Evolutionary conservation across 805 yeast genomes (phyloP), one percentile per base, ranked within the genome.

Genomic region (Candida qinlingensis): DNA sequence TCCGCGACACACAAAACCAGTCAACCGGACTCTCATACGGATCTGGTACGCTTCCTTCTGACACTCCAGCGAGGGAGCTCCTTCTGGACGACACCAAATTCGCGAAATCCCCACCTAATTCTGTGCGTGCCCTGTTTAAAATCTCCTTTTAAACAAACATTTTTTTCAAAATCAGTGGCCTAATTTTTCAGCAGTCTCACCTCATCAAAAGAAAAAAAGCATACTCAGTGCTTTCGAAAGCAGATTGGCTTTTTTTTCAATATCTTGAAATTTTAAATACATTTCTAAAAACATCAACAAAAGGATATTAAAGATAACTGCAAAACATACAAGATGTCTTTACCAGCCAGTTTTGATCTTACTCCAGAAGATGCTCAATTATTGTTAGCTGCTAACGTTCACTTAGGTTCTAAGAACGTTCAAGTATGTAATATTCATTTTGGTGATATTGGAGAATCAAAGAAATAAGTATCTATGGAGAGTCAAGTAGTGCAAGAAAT

Each of bases 321-420:
- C 49, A 49, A 44, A 53, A 54, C 46, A 47, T 36, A 54, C 62
- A 67, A 70, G 64, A 85, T 85, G 90, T 83, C 90, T 70, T 79
- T 83, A 76, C 91, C 92, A 74, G 88, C 87, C 77, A 79, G 88
- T 70, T 83, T 85, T 77, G 88, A 84, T 75, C 85, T 87, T 77
- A 89, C 97, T 75, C 89, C 90, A 76, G 97, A 89, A 80, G 97
- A 91, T 79, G 96, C 96, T 80, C 94, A 94, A 83, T 87, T 92
- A 75, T 83, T 94, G 78, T 85, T 94, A 80, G 98, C 99, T 75
- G 99, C 99, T 75, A 92, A 92, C 89, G 88, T 85, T 70, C 99
- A 94, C 83, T 86, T 94, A 75, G 99, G 99, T 77, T 85, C 98
- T 75, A 94, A 94, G 89, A 94, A 94, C 89, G 96, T 92, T 76